Base-by-base conservation (phyloP, 1,284 basidiomycete species). In the Ceratobasidium sp. region DNA sequence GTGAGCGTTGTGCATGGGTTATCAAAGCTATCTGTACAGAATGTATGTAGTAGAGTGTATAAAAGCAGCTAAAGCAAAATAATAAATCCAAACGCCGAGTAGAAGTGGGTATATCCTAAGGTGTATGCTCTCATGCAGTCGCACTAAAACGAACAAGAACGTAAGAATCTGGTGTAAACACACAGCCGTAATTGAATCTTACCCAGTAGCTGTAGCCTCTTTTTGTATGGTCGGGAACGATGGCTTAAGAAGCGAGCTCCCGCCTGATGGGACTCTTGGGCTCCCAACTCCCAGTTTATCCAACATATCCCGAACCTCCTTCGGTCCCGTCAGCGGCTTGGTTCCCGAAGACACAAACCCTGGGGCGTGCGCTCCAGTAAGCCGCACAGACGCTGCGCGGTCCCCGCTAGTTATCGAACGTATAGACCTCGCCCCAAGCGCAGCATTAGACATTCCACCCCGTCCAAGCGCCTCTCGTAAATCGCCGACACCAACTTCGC, bases 381-480 rank as follows among this genome's bases (percentile, higher is more conserved):
- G 78, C 77, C 83, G 77, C 50, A 82, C 77, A 43, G 79, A 69
- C 32, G 80, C 79, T 44, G 85, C 80, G 77, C 91, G 89, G 77
- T 93, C 90, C 55, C 92, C 84, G 2, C 91, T 93, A 44, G 91
- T 49, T 47, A 69, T n/a, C 26, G 92, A 67, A 91, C 83, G 14
- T 91, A 93, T 26, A 90, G 86, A 70, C 11, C 89, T 85, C 21
- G 84, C 85, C 26, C 78, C 79, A 46, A 93, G 82, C 23, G 88
- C 87, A 30, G 91, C 85, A 79, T 91, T 93, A 4, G 92, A 94
- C 85, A 91, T 87, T 77, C 89, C 91, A 76, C 86, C 88, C 47
- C 92, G 88, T 21, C 92, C 92, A 1, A 96, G 82, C 8, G 94
- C 94, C 77, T 95, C 93, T 67, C 94, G 86, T 54, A 96, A 85